These are phyloP conservation scores for Aspergillus pseudoterreus DNA, from an alignment of 2,329 filamentous ascomycete species.

Conservation along the genomic window DNA sequence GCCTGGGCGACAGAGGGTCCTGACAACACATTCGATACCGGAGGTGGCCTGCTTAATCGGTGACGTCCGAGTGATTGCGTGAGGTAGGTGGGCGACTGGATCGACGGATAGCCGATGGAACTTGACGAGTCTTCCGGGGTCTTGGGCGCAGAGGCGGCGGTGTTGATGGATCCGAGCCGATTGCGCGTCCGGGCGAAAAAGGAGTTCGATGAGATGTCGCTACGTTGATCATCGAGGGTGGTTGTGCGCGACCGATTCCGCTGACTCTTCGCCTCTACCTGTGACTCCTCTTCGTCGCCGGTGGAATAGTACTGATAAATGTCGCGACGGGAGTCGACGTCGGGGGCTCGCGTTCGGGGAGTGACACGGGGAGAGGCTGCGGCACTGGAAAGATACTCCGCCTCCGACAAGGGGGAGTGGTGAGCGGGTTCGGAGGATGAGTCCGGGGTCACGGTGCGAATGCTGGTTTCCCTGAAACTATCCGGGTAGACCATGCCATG, in stretches of 20 bases:
- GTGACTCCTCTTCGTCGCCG: slow-evolving; percentile 32
- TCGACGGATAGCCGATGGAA: slow-evolving; percentile 49
- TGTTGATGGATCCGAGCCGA: slow-evolving; percentile 40
- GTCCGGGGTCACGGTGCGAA: slow-evolving; percentile 47
- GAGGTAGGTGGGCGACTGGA: slow-evolving; percentile 39
- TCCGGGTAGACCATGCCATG: slow-evolving; percentile 47
- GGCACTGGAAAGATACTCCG: slow-evolving; percentile 29
- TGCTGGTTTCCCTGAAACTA: slow-evolving; percentile 41
- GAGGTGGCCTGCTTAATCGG: slow-evolving; percentile 31
- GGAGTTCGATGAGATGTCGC: slow-evolving; percentile 32
- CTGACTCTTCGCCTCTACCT: slow-evolving; percentile 29
- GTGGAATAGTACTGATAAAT: slow-evolving; percentile 27
- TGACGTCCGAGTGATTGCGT: slow-evolving; percentile 31
- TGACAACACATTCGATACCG: slow-evolving; percentile 22
- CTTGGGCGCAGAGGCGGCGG: slow-evolving; percentile 29
- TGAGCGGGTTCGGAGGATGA: slow-evolving; percentile 32
- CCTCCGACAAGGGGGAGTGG: slow-evolving; percentile 37
- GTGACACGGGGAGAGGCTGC: slow-evolving; percentile 36
- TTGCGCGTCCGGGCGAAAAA: slow-evolving; percentile 32
- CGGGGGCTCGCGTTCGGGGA: slow-evolving; percentile 29
- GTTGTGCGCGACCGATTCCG: slow-evolving; percentile 40
- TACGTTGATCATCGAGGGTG: slow-evolving; percentile 41
- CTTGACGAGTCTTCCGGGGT: slow-evolving; percentile 35
- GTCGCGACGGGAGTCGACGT: slow-evolving; percentile 32
- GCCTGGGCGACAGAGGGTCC: slow-evolving; percentile 23